Evolutionary conservation across 345 rosid species (phyloP).

Genomic region (Geranium rotundifolium): DNA sequence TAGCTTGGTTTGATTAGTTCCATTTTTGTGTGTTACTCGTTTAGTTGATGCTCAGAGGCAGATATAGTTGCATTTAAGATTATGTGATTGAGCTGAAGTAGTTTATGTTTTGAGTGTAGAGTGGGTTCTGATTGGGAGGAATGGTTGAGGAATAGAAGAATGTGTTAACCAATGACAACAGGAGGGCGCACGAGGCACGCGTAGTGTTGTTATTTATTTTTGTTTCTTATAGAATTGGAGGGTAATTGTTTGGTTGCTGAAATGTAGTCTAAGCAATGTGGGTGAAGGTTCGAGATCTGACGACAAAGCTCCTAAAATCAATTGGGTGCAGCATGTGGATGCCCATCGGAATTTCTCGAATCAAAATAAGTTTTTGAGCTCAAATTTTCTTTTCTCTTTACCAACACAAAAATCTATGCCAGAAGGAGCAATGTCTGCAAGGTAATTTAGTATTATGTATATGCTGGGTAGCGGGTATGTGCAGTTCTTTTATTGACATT

Average conservation of each 20-base stretch:
- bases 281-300: constrained; percentile 26
- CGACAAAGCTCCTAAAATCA: constrained; percentile 44
- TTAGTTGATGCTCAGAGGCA: not conserved
- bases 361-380: constrained; percentile 37
- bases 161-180: constrained; percentile 24
- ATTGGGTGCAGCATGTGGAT: constrained; percentile 62
- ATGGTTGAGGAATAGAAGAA: not conserved
- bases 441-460: constrained; percentile 23
- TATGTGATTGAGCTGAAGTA: not conserved
- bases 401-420: constrained; percentile 51
- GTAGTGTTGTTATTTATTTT: constrained; percentile 8
- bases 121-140: not conserved
- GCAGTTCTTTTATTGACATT: not conserved
- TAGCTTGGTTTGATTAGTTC: not conserved
- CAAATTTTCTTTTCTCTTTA: constrained; percentile 55
- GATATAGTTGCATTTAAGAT: not conserved
- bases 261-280: constrained; percentile 28
- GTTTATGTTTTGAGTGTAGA: not conserved
- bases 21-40: not conserved
- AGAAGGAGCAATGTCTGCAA: constrained; percentile 31
- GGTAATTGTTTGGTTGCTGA: constrained; percentile 9
- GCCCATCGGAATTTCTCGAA: constrained; percentile 26
- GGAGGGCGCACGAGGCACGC: constrained; percentile 25
- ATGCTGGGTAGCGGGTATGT: not conserved
- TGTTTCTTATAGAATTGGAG: constrained; percentile 8